Percentiles rank a stretch among this genome's conserved stretches.
Conservation (phyloP, 805 yeast genomes). For the Wickerhamiella azymoides region DNA sequence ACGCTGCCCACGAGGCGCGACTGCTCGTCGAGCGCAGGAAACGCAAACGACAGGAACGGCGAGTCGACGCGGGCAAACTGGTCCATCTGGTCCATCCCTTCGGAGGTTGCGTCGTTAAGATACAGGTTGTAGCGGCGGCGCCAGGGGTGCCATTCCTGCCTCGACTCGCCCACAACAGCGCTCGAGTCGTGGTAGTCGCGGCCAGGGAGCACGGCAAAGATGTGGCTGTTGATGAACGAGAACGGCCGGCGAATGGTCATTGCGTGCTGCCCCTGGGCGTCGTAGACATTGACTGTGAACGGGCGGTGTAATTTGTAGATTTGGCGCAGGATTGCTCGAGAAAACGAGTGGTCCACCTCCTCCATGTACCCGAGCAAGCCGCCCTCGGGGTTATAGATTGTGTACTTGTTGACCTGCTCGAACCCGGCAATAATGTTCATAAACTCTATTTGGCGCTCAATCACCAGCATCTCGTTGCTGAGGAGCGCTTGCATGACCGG, state of each 20-base stretch:
- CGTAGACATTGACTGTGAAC: slow-evolving; percentile 27
- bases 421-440: slow-evolving; percentile 79
- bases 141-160: slow-evolving; percentile 94
- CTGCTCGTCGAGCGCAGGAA: slow-evolving; percentile 52
- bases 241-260: slow-evolving; percentile 61
- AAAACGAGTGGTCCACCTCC: slow-evolving; percentile 63
- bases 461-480: slow-evolving; percentile 68
- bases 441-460: slow-evolving; percentile 78
- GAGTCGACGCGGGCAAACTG: slow-evolving; percentile 87
- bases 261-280: slow-evolving; percentile 24
- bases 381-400: slow-evolving; percentile 59
- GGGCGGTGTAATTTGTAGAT: slow-evolving; percentile 79
- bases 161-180: slow-evolving; percentile 61
- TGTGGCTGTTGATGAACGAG: slow-evolving; percentile 77
- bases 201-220: slow-evolving; percentile 53
- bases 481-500: slow-evolving; percentile 45
- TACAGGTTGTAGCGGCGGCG: slow-evolving; percentile 77
- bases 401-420: slow-evolving; percentile 77
- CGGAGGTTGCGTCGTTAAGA: slow-evolving; percentile 22
- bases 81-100: slow-evolving; percentile 37
- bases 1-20: slow-evolving; percentile 58
- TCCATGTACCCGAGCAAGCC: slow-evolving; percentile 63
- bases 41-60: slow-evolving; percentile 73
- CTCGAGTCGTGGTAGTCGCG: slow-evolving; percentile 32
- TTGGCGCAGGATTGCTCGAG: slow-evolving; percentile 66